Percentiles rank a stretch among this genome's conserved stretches.
These are phyloP conservation scores for Russula foetens DNA, from an alignment of 768 basidiomycete species.

Conservation along the genomic window DNA sequence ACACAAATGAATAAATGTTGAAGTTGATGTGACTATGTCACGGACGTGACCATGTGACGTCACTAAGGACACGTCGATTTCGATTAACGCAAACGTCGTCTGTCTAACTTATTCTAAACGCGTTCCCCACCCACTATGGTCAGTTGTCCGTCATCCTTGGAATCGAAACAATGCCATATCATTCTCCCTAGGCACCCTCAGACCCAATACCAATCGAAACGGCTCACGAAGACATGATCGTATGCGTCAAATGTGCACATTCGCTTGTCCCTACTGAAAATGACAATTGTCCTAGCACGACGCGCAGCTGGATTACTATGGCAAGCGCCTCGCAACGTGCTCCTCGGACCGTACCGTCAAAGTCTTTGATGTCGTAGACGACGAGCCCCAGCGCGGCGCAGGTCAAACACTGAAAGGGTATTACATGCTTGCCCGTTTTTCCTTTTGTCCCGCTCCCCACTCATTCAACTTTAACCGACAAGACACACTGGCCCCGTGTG, in stretches of 20 bases:
- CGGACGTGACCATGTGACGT: constrained; percentile 2
- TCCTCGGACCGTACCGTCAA: constrained; percentile 93
- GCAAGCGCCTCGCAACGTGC: constrained; percentile 92
- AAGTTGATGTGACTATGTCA: background rate
- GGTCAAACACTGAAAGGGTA: constrained; percentile 81
- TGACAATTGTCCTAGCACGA: constrained; percentile 61
- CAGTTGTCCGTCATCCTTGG: background rate
- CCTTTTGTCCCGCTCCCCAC: background rate
- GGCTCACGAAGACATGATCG: constrained; percentile 97
- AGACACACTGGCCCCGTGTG: constrained; percentile 97
- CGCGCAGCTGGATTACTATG: constrained; percentile 96
- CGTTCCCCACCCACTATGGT: constrained; percentile 1
- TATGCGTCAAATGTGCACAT: constrained; percentile 34
- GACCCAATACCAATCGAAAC: constrained; percentile 88
- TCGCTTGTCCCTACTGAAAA: background rate
- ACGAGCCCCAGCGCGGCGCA: constrained; percentile 57
- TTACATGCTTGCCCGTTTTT: constrained; percentile 27
- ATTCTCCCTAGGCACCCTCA: constrained; percentile 25
- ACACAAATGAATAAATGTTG: constrained; percentile 29
- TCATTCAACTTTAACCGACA: constrained; percentile 25
- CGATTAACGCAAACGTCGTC: background rate
- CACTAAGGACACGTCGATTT: background rate
- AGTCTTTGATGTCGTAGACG: constrained; percentile 90
- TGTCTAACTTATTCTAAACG: background rate
- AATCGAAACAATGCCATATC: background rate